Conservation (phyloP, 306 rosid species). For the Dalbergia oliveri region DNA sequence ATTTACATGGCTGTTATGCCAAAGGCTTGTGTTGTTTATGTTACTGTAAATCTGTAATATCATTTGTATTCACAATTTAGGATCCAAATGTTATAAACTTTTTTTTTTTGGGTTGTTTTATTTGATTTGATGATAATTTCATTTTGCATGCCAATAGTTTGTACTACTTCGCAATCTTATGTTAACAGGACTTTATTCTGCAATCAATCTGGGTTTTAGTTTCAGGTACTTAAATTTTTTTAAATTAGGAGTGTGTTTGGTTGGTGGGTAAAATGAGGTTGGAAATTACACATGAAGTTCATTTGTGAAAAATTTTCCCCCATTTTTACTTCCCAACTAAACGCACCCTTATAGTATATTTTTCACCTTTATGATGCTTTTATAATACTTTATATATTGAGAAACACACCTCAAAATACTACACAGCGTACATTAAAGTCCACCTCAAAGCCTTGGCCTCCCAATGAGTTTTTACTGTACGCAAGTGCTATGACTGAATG, state of each 20-base stretch:
- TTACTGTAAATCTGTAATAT: not conserved
- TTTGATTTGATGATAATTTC: constrained; percentile 33
- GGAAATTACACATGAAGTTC: too few species aligned
- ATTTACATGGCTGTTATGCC: not conserved
- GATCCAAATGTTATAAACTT: not conserved
- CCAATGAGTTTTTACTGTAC: constrained; percentile 17
- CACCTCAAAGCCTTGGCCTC: constrained; percentile 24
- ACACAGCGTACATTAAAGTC: not conserved
- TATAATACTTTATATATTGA: constrained; percentile 6
- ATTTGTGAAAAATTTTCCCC: too few species aligned
- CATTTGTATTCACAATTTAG: constrained; percentile 15
- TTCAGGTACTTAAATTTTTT: not conserved
- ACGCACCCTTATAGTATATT: not conserved
- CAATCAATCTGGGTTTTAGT: constrained; percentile 7
- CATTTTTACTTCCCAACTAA: too few species aligned
- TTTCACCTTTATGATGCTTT: not conserved
- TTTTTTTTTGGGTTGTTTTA: constrained; percentile 1
- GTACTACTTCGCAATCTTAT: constrained; percentile 13
- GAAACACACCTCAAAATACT: constrained; percentile 1
- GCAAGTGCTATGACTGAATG: not conserved
- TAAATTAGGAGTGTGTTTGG: not conserved
- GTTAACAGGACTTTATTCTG: constrained; percentile 6
- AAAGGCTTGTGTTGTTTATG: constrained; percentile 25
- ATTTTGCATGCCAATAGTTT: not conserved
- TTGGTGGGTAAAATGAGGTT: too few species aligned